Evolutionary conservation across 2,329 filamentous ascomycete genomes (phyloP).

Genomic region (Capronia coronata): DNA sequence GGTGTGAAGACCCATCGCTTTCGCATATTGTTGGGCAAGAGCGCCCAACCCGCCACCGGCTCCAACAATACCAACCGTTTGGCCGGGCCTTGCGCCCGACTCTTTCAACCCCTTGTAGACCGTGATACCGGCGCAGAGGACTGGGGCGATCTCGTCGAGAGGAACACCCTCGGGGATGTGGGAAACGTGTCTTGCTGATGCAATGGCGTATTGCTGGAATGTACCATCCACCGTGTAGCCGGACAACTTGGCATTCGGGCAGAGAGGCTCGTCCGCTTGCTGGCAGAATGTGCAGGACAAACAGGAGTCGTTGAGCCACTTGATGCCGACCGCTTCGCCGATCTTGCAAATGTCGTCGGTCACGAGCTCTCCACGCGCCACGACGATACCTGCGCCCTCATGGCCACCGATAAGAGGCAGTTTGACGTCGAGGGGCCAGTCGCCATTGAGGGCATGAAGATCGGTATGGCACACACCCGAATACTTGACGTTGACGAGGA

Average conservation of each 20-base stretch:
- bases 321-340: conserved; percentile 81
- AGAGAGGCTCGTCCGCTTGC: conserved; percentile 74
- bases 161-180: conserved; percentile 70
- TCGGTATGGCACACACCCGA: conserved; percentile 89
- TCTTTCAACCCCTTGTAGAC: conserved; percentile 92
- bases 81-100: conserved; percentile 64
- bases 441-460: conserved; percentile 72
- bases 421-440: conserved; percentile 82
- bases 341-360: conserved; percentile 60
- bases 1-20: conserved; percentile 75
- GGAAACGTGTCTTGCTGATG: conserved; percentile 77
- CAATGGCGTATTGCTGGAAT: conserved; percentile 89
- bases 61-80: conserved; percentile 77
- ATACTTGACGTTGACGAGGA: conserved; percentile 86
- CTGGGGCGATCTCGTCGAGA: conserved; percentile 70
- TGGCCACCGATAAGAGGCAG: conserved; percentile 70
- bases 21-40: conserved; percentile 78
- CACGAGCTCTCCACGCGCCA: conserved; percentile 70
- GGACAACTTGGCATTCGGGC: conserved; percentile 65
- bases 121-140: conserved; percentile 79
- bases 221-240: conserved; percentile 87
- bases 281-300: conserved; percentile 78
- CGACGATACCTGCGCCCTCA: conserved; percentile 73
- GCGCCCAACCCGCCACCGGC: conserved; percentile 77
- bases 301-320: conserved; percentile 87